These are phyloP conservation scores for Pichia sporocuriosa DNA, from an alignment of 805 yeast genomes.

Conservation along the genomic window DNA sequence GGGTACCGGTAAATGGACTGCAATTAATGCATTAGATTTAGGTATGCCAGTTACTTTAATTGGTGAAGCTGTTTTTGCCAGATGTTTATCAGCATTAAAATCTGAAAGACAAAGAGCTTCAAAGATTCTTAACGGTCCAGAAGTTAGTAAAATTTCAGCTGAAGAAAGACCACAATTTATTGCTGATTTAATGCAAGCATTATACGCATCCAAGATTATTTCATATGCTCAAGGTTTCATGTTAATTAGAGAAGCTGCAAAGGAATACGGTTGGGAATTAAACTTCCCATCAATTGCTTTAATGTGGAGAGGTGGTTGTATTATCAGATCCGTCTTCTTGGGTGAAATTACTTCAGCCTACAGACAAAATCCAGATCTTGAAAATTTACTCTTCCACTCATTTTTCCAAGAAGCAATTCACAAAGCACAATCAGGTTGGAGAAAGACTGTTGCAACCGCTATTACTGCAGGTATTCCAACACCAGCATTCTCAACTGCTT, in stretches of 20 bases:
- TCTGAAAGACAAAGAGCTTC: constrained; percentile 87
- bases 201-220: constrained; percentile 96
- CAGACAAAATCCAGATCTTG: constrained; percentile 88
- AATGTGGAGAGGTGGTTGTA: constrained; percentile 99
- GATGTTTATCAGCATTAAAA: constrained; percentile 92
- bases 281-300: constrained; percentile 98
- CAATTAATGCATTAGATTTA: constrained; percentile 92
- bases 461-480: constrained; percentile 88
- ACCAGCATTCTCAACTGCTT: constrained; percentile 96
- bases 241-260: constrained; percentile 97
- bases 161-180: constrained; percentile 78
- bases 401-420: constrained; percentile 88
- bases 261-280: constrained; percentile 92
- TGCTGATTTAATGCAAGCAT: constrained; percentile 94
- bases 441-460: constrained; percentile 75
- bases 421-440: constrained; percentile 95
- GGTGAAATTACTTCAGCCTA: constrained; percentile 96
- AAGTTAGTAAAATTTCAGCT: constrained; percentile 51
- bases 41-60: constrained; percentile 98
- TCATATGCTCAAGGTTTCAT: constrained; percentile 99
- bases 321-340: constrained; percentile 96
- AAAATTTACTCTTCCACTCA: constrained; percentile 91
- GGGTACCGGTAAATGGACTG: constrained; percentile 99
- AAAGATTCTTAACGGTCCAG: constrained; percentile 71
- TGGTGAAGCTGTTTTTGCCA: constrained; percentile 97